phyloP scores from a whole-genome alignment of 345 rosid species.

The Barbarea vulgaris region DNA sequence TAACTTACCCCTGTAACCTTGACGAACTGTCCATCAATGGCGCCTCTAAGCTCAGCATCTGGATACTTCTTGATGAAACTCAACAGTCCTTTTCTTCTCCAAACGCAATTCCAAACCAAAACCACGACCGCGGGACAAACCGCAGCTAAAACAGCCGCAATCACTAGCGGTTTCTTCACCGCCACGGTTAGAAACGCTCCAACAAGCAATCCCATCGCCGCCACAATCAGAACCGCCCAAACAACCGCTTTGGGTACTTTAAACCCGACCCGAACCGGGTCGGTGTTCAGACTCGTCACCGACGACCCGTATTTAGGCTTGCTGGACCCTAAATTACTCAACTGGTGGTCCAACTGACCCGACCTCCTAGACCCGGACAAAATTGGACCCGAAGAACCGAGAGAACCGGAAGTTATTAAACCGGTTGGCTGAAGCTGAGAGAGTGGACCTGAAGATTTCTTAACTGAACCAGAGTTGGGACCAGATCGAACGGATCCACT shows the following conservation, averaged over 20 bases:
- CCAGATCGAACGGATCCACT: slow-evolving; percentile 93
- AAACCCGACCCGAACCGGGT: slow-evolving; percentile 70
- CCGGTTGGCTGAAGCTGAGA: slow-evolving; percentile 82
- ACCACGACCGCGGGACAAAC: slow-evolving; percentile 56
- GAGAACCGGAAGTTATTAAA: slow-evolving; percentile 83
- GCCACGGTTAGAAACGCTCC: slow-evolving; percentile 84
- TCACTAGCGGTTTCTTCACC: slow-evolving; percentile 69
- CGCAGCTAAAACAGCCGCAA: slow-evolving; percentile 64
- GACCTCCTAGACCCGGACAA: slow-evolving; percentile 56
- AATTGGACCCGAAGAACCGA: slow-evolving; percentile 49
- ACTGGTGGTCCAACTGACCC: slow-evolving; percentile 61
- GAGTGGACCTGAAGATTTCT: slow-evolving; percentile 77
- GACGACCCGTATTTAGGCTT: slow-evolving; percentile 77
- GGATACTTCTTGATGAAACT: slow-evolving; percentile 66
- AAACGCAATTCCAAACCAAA: slow-evolving; percentile 65
- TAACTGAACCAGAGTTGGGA: slow-evolving; percentile 69
- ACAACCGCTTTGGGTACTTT: slow-evolving; percentile 72
- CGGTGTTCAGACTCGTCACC: slow-evolving; percentile 69
- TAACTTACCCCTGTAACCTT: slow-evolving; percentile 88
- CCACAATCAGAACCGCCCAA: slow-evolving; percentile 70
- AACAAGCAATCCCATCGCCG: slow-evolving; percentile 60
- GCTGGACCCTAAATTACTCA: slow-evolving; percentile 42
- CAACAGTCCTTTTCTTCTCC: slow-evolving; percentile 75
- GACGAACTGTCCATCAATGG: slow-evolving; percentile 87
- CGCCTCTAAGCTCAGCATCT: slow-evolving; percentile 91